These are phyloP conservation scores for Petrea volubilis DNA, from an alignment of 257 asterid species.

Conservation along the genomic window DNA sequence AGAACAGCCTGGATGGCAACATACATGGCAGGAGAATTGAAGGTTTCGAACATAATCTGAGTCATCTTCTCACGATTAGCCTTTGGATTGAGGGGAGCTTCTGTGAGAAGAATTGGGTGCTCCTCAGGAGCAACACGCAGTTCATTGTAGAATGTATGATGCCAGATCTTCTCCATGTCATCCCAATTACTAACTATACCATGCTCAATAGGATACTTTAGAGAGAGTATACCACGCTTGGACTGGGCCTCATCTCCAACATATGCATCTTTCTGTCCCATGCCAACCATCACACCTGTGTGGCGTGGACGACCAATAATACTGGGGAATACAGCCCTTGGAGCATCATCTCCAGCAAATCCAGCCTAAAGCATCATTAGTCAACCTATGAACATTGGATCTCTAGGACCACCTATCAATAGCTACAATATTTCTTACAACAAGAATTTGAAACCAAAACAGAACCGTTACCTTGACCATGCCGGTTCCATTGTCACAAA, in stretches of 20 bases:
- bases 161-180: constrained; percentile 42
- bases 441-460: no score
- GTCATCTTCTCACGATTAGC: constrained; percentile 41
- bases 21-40: constrained; percentile 40
- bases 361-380: constrained; percentile 36
- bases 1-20: constrained; percentile 40
- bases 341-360: constrained; percentile 65
- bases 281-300: constrained; percentile 35
- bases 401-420: not conserved
- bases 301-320: constrained; percentile 36
- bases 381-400: not conserved
- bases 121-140: constrained; percentile 41
- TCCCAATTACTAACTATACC: constrained; percentile 39
- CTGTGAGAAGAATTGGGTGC: constrained; percentile 40
- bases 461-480: constrained; percentile 32
- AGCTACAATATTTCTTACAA: no score
- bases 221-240: constrained; percentile 33
- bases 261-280: constrained; percentile 37
- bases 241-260: constrained; percentile 43
- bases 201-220: constrained; percentile 37
- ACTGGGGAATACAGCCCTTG: constrained; percentile 56
- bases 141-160: constrained; percentile 35
- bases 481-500: constrained; percentile 40
- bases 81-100: constrained; percentile 38
- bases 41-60: constrained; percentile 35